phyloP scores from a whole-genome alignment of 2,329 filamentous ascomycete genomes.

The Hypoxylon rubiginosum region DNA sequence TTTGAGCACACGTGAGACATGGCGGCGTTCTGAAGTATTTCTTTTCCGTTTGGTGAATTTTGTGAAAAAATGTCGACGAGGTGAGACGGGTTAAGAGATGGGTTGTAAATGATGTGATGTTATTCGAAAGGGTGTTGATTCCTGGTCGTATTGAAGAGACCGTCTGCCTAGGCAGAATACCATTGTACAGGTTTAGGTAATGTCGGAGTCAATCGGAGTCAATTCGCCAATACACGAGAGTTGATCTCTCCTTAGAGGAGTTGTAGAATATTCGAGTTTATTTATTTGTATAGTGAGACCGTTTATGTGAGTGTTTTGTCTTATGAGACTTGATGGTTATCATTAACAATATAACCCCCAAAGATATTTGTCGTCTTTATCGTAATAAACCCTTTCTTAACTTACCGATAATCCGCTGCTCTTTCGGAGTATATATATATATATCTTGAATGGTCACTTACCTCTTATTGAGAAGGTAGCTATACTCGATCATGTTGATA shows the following conservation, averaged over 20 bases:
- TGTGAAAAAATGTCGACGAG: constrained; percentile 4
- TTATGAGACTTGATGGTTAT: too few relatives aligned
- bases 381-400: too few relatives aligned
- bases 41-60: constrained; percentile 4
- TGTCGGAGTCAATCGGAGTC: not conserved
- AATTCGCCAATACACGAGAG: not conserved
- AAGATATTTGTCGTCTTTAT: too few relatives aligned
- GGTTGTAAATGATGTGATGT: constrained; percentile 1
- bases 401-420: too few relatives aligned
- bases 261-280: not conserved
- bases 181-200: constrained; percentile 1
- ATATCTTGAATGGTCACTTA: too few relatives aligned
- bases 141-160: constrained; percentile 15
- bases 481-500: too few relatives aligned
- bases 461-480: too few relatives aligned
- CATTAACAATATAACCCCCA: too few relatives aligned
- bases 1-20: constrained; percentile 9
- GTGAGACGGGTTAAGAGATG: constrained; percentile 7
- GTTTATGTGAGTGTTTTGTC: too few relatives aligned
- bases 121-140: constrained; percentile 4
- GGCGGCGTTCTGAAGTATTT: not conserved
- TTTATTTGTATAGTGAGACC: too few relatives aligned
- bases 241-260: not conserved
- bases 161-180: not conserved
- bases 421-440: too few relatives aligned